Evolutionary conservation across 2,329 filamentous ascomycete genomes (phyloP).

Genomic region (Colletotrichum aenigma): DNA sequence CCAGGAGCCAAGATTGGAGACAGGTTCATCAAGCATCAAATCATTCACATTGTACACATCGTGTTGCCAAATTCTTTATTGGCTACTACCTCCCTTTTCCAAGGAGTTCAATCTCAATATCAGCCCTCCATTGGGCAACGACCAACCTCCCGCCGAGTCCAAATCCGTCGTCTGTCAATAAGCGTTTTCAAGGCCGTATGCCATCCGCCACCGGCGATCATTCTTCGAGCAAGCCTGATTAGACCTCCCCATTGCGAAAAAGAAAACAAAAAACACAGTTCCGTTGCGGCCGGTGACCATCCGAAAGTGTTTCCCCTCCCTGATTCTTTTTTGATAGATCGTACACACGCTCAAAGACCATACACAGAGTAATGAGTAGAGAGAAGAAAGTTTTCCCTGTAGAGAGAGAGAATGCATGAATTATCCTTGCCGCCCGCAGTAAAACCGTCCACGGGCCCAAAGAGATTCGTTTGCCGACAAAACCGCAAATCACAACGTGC

Average conservation of each 20-base stretch:
- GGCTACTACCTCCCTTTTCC: conserved; percentile 19
- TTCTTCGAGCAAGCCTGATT: conserved; percentile 18
- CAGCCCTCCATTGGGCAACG: conserved; percentile 20
- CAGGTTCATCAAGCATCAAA: background rate
- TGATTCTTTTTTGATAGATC: conserved; percentile 23
- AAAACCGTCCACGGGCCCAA: conserved; percentile 15
- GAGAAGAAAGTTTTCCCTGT: conserved; percentile 17
- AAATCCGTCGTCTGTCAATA: conserved; percentile 12
- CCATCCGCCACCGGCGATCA: conserved; percentile 16
- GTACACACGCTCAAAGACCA: conserved; percentile 24
- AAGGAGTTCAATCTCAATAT: conserved; percentile 23
- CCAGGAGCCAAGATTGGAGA: background rate
- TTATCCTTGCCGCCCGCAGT: conserved; percentile 18
- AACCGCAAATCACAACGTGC: background rate
- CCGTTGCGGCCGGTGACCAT: conserved; percentile 21
- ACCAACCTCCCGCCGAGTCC: conserved; percentile 18
- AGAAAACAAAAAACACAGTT: conserved; percentile 24
- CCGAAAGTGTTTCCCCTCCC: conserved; percentile 23
- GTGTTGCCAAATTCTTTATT: conserved; percentile 16
- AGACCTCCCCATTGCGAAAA: conserved; percentile 20
- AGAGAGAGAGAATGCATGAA: conserved; percentile 16
- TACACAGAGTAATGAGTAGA: conserved; percentile 23
- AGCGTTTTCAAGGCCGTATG: conserved; percentile 21
- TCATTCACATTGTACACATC: background rate
- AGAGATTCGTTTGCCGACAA: conserved; percentile 23